Evolutionary conservation across 202 grass and related monocot species (phyloP), one percentile per base, ranked within the genome.

Genomic region (Panicum virgatum): DNA sequence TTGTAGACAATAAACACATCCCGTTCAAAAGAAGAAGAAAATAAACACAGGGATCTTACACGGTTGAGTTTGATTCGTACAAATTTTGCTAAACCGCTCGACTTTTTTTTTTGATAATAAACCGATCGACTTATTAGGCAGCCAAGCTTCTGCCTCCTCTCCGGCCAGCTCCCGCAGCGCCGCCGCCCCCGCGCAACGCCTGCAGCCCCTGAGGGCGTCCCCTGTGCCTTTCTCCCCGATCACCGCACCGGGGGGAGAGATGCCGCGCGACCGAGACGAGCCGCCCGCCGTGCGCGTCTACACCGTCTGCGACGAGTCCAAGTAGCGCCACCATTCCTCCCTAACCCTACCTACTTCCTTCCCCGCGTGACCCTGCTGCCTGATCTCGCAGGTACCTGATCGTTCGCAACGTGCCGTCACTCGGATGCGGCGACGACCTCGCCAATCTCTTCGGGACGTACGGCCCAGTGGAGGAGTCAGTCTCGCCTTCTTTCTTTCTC

Each of bases 281-380:
- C 76, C 84, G 10, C 43, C 84, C 29, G 86, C 73, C 44, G 80
- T 94, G 61, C 90, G 90, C 65, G 85, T 90, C 63, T 98, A 98
- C 80, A 98, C 96, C 2, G 87, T 98, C 69, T 96, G 91, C 89
- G 91, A 98, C 70, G 96, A 96, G 77, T 98, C 96, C 66, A 95
- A 91, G 95, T 97, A 85, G 61, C 71, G 3, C 2, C n/a, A 26
- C 30, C 81, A 25, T 4, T 23, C 18, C 44, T 12, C 52, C 60
- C 22, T 68, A 70, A 13, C 65, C 18, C 63, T 59, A 12, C 23
- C 10, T 1, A 8, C 26, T 61, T 61, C 26, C 58, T 61, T 18
- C 19, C 26, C 20, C 7, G 13, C 36, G 12, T 27, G 42, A 42
- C 15, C 39, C 19, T 11, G 56, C 22, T 61, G 73, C 22, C 44